These are phyloP conservation scores for Penicillium cataractarum DNA, from an alignment of 495 filamentous ascomycete species.

Conservation along the genomic window DNA sequence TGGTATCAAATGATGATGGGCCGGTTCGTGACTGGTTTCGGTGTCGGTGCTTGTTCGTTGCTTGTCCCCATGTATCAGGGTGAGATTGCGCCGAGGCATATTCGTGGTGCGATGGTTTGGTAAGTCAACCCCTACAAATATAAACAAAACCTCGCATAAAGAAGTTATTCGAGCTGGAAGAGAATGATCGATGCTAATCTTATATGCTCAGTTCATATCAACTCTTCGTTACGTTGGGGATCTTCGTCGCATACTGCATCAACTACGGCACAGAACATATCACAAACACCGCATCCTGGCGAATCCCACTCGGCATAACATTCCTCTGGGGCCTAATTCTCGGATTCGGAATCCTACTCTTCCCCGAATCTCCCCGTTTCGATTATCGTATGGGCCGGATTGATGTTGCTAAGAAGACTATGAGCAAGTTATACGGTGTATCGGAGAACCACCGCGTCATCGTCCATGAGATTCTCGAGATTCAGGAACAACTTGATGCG, in stretches of 20 bases:
- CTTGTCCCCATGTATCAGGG: constrained; percentile 69
- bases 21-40: constrained; percentile 60
- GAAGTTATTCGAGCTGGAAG: no score
- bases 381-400: constrained; percentile 64
- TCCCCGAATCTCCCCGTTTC: constrained; percentile 70
- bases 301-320: constrained; percentile 75
- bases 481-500: constrained; percentile 56
- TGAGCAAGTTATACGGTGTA: constrained; percentile 70
- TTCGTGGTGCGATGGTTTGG: constrained; percentile 69
- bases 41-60: constrained; percentile 69
- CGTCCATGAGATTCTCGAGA: constrained; percentile 66
- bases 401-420: constrained; percentile 63
- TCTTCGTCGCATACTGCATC: constrained; percentile 77
- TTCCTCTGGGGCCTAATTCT: constrained; percentile 74
- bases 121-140: constrained; percentile 16
- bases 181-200: background rate
- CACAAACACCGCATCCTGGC: constrained; percentile 60
- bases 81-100: constrained; percentile 63
- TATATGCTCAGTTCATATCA: constrained; percentile 60
- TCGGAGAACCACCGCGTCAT: constrained; percentile 62
- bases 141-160: no score
- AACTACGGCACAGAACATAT: constrained; percentile 69
- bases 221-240: constrained; percentile 83
- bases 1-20: constrained; percentile 58
- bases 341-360: constrained; percentile 66